Evolutionary conservation across 2,329 filamentous ascomycete genomes (phyloP).

Genomic region (Aspergillus costaricaensis): DNA sequence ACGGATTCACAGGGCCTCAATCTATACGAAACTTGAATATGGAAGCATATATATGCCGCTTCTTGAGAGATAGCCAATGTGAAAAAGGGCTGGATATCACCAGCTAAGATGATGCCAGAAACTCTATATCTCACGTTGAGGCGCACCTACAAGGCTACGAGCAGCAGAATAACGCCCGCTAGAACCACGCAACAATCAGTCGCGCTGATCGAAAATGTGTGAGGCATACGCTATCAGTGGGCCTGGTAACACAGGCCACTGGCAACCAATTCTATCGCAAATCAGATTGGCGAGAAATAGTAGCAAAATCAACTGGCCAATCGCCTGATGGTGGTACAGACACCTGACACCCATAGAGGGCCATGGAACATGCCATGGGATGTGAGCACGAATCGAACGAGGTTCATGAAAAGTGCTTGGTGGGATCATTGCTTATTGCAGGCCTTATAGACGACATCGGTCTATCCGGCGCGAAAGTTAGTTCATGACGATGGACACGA

Average conservation of each 20-base stretch:
- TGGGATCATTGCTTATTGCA: background rate
- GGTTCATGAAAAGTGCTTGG: background rate
- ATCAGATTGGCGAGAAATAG: background rate
- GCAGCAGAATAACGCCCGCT: background rate
- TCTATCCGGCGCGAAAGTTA: background rate
- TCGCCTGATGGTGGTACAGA: background rate
- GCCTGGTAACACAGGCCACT: background rate
- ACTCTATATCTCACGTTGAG: background rate
- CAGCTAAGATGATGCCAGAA: background rate
- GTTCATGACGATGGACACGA: background rate
- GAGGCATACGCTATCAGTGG: background rate
- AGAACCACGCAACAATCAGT: background rate
- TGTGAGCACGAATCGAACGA: background rate
- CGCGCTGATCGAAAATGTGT: background rate
- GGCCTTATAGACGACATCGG: background rate
- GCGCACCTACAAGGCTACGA: background rate
- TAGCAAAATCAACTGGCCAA: background rate
- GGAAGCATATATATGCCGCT: background rate
- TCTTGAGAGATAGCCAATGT: background rate
- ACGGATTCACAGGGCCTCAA: slow-evolving; percentile 9
- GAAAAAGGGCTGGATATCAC: background rate
- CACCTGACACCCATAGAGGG: background rate
- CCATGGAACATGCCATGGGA: background rate
- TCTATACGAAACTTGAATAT: slow-evolving; percentile 19
- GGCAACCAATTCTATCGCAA: background rate